Base-by-base conservation (phyloP, 495 filamentous ascomycete genomes). In the Apodospora peruviana region DNA sequence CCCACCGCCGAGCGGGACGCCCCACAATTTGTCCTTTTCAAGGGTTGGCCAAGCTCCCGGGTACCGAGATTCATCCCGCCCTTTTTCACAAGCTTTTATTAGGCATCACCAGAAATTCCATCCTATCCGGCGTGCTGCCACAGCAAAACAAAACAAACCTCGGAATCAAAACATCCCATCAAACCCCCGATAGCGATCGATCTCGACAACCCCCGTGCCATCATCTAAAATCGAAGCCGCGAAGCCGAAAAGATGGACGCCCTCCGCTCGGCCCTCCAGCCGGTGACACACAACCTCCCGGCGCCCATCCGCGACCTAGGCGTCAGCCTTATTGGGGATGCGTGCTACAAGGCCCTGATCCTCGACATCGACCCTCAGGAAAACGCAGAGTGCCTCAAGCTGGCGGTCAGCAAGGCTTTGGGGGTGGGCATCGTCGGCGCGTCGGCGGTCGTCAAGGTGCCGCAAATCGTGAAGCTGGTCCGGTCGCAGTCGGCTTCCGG, bases 401-500 rank as follows among this genome's bases (percentile, higher is more conserved):
- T 96, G 22, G 87, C 81, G 43, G 81, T 96, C 57, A 94, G 88
- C 57, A 97, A 97, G 71, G 87, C 75, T 11, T 84, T 98, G 40
- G 93, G 93, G 36, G 82, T 96, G 50, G 91, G 82, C 64, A 98
- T 97, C 69, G 86, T 98, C 58, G 83, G 78, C 50, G 86, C 89
- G 29, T 89, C 86, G 47, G 79, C 88, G 24, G 80, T 96, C 56
- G 88, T 98, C 71, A 98, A 98, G 73, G 79, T 98, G 40, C 91
- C 93, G 0, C 93, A 96, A 69, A 90, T 97, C 66, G 63, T 96
- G 66, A 96, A 96, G 74, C 82, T 96, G 42, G 67, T 94, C 57
- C 67, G 73, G 54, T 91, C 90, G 27, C 75, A 81, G 45, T 94
- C 88, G 22, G 82, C 87, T 8, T 77, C 78, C 45, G 93, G 91